Base-by-base conservation (phyloP, 352 stramenopile genomes). In the Phytophthora fragariae region DNA sequence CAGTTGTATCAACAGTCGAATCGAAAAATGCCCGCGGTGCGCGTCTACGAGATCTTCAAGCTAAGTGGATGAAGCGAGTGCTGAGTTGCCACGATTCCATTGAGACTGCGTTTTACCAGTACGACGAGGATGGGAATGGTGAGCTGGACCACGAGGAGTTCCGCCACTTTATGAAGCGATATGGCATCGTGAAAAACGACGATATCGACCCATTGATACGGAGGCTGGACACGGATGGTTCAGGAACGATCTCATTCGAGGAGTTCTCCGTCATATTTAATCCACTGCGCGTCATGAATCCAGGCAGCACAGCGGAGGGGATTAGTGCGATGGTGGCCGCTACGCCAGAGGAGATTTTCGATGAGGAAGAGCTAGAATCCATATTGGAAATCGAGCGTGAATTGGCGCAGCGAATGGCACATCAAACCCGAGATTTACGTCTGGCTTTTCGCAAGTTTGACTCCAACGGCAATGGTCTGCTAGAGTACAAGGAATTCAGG, bases 401-500 rank as follows among this genome's bases (percentile, higher is more conserved):
- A 17, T 60, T 93, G 0, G 86, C 84, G 0, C 62, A 84, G 24
- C 62, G 86, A 1, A 93, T 93, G 66, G 62, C 85, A 3, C 69
- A 78, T 47, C 79, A 85, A 47, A 87, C 84, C 17, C 81, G 86
- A 15, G 86, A 93, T 52, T 27, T 93, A 54, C 75, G 86, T 0
- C 49, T 81, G 0, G 86, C 86, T 27, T 93, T 93, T 57, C 79
- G 76, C 5, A 92, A 90, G 56, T 92, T 92, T 47, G 86, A 93
- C 49, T 44, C 80, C 11, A 93, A 93, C 33, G 84, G 86, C 14
- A 92, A 92, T 41, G 86, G 86, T 3, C 59, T 75, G 5, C 57
- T 93, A 41, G 86, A 93, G 68, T 93, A 93, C 57, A 88, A 83
- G 31, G 86, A 93, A 49, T 93, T 93, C 56, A 83, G 86, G 6